Evolutionary conservation across 78 protist species (phyloP).

Genomic region (Pigoraptor vietnamica): DNA sequence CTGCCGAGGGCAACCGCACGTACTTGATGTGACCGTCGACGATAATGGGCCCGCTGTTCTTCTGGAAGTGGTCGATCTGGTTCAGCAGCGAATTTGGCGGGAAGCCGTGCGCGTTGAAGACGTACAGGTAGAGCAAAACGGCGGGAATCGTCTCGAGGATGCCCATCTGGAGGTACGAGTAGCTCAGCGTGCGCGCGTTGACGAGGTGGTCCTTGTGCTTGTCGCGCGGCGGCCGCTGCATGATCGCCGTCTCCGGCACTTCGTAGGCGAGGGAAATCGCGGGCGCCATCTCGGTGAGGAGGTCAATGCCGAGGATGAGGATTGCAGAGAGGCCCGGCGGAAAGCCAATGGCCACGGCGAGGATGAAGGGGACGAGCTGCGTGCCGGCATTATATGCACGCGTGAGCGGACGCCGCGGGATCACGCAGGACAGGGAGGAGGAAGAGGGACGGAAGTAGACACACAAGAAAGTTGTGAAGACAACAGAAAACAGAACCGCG

Average conservation of each 20-base stretch:
- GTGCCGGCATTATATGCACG: not conserved
- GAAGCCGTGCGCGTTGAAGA: not conserved
- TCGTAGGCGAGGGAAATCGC: slow-evolving; percentile 91
- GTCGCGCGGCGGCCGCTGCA: slow-evolving; percentile 83
- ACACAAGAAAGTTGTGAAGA: slow-evolving; percentile 69
- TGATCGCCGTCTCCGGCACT: slow-evolving; percentile 79
- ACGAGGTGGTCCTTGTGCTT: slow-evolving; percentile 69
- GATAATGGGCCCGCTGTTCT: not conserved
- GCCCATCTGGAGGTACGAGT: not conserved
- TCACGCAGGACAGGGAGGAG: no score
- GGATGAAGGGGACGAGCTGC: slow-evolving; percentile 85
- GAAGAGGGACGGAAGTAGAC: no score
- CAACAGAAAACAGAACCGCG: slow-evolving; percentile 77
- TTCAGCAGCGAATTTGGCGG: not conserved
- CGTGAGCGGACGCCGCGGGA: no score
- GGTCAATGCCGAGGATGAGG: slow-evolving; percentile 82
- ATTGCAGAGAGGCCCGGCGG: slow-evolving; percentile 83
- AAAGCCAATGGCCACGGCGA: slow-evolving; percentile 55
- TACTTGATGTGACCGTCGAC: not conserved
- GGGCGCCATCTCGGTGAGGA: slow-evolving; percentile 90
- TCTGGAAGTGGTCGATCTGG: not conserved
- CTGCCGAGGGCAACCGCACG: not conserved
- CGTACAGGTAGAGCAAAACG: not conserved
- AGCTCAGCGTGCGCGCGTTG: slow-evolving; percentile 36
- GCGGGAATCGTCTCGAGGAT: not conserved